These are phyloP conservation scores for Rhododendron henanense DNA, from an alignment of 148 eudicot genomes.

Conservation along the genomic window DNA sequence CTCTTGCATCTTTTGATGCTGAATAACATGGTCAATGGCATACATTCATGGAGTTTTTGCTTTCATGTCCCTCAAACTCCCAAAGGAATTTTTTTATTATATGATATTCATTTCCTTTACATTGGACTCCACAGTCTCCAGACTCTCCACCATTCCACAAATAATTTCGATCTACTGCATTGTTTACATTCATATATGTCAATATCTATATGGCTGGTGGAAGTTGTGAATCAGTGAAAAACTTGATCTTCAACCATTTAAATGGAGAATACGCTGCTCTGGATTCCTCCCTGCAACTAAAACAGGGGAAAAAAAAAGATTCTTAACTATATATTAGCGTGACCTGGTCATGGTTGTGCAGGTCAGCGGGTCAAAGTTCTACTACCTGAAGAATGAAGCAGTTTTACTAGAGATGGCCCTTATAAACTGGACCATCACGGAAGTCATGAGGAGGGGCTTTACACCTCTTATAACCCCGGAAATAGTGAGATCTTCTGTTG, in stretches of 20 bases:
- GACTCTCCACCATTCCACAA: not conserved
- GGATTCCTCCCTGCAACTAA: not conserved
- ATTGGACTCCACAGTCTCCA: not conserved
- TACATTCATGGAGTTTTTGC: not conserved
- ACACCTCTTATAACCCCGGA: conserved; percentile 87
- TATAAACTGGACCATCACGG: conserved; percentile 75
- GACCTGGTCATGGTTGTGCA: conserved; percentile 20
- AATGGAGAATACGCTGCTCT: not conserved
- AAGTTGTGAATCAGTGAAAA: not conserved
- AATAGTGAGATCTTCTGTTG: conserved; percentile 74
- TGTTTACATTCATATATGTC: not conserved
- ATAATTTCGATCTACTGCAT: not conserved
- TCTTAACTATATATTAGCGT: not conserved
- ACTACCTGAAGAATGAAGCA: conserved; percentile 92
- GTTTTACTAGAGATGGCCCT: conserved; percentile 92
- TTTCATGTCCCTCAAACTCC: not conserved
- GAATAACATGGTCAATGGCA: not conserved
- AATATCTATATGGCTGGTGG: not conserved
- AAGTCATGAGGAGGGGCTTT: conserved; percentile 76
- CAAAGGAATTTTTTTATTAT: not conserved
- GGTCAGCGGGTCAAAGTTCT: conserved; percentile 94
- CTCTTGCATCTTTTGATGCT: not conserved
- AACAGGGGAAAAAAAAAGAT: not conserved
- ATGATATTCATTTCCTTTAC: not conserved
- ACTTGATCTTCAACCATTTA: not conserved